These are phyloP conservation scores for Tylopilus orsonianus DNA, from an alignment of 1,284 basidiomycete genomes.

Conservation along the genomic window DNA sequence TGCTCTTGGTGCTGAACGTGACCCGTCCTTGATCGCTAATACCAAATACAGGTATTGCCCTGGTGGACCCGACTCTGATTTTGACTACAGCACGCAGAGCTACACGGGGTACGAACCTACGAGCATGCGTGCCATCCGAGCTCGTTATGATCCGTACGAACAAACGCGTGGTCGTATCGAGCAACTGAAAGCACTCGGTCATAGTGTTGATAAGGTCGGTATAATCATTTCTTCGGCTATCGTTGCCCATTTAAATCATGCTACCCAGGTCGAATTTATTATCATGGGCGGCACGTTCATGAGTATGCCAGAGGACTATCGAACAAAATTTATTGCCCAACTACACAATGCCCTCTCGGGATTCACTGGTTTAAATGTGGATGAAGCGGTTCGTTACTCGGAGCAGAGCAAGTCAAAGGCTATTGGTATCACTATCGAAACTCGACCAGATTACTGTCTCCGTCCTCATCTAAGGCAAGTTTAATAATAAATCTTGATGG, in stretches of 20 bases:
- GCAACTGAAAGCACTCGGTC: slow-evolving; percentile 92
- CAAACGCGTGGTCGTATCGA: slow-evolving; percentile 95
- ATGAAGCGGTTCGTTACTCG: slow-evolving; percentile 96
- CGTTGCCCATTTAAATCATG: neutral
- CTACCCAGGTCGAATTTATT: slow-evolving; percentile 92
- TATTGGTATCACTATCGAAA: slow-evolving; percentile 99
- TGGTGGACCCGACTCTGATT: slow-evolving; percentile 98
- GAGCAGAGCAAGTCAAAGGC: slow-evolving; percentile 98
- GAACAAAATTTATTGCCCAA: slow-evolving; percentile 92
- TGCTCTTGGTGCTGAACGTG: slow-evolving; percentile 11
- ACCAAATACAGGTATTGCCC: slow-evolving; percentile 83
- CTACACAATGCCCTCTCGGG: slow-evolving; percentile 97
- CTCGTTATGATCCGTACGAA: slow-evolving; percentile 98
- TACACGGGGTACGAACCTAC: slow-evolving; percentile 98
- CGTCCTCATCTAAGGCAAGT: slow-evolving; percentile 87
- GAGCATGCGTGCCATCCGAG: slow-evolving; percentile 98
- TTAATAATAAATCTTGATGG: neutral
- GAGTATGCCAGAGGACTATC: slow-evolving; percentile 97
- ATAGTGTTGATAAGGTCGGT: slow-evolving; percentile 92
- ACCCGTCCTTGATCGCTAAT: neutral
- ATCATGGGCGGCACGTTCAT: slow-evolving; percentile 99
- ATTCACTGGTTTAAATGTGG: slow-evolving; percentile 89
- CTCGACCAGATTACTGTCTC: slow-evolving; percentile 96
- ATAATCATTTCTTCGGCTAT: slow-evolving; percentile 6
- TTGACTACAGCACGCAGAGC: slow-evolving; percentile 98